Conservation (phyloP, 352 stramenopile genomes). For the Globisporangium megalacanthum region DNA sequence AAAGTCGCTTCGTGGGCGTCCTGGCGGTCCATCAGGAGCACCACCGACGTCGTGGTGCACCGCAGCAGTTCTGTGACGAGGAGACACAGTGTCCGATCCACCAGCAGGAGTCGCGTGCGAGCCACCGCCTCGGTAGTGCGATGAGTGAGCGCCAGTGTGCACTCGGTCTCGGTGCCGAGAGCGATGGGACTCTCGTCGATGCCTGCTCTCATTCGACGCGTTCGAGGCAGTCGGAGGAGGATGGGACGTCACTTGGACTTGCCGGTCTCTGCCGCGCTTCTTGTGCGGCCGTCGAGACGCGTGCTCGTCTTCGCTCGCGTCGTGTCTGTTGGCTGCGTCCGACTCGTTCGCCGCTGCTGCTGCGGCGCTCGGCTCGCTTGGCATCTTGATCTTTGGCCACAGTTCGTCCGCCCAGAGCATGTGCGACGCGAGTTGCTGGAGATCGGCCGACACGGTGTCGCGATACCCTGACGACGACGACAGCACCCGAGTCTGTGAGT, state of each 20-base stretch:
- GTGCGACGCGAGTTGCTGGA: slow-evolving; percentile 71
- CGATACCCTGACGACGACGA: slow-evolving; percentile 43
- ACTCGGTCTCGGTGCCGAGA: not conserved
- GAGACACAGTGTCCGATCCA: not conserved
- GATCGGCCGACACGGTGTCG: slow-evolving; percentile 61
- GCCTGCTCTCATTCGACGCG: slow-evolving; percentile 1
- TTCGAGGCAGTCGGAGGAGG: not conserved
- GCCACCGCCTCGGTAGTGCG: not conserved
- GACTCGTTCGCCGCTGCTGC: slow-evolving; percentile 3
- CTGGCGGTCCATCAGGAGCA: not conserved
- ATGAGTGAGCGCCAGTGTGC: not conserved
- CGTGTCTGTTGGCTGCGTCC: slow-evolving; percentile 3
- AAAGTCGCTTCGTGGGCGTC: not conserved
- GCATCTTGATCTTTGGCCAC: slow-evolving; percentile 40
- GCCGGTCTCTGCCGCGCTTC: slow-evolving; percentile 3
- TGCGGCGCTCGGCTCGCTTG: slow-evolving; percentile 3
- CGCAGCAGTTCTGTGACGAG: not conserved
- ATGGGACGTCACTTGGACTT: slow-evolving; percentile 13
- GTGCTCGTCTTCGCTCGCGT: slow-evolving; percentile 7
- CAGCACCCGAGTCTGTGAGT: not conserved
- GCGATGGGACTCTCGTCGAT: slow-evolving; percentile 9
- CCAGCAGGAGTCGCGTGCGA: not conserved
- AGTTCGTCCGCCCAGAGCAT: slow-evolving; percentile 75
- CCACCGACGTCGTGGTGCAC: not conserved
- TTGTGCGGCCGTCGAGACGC: slow-evolving; percentile 1